Evolutionary conservation across 768 basidiomycete species (phyloP).

Genomic region (Exidia glandulosa): DNA sequence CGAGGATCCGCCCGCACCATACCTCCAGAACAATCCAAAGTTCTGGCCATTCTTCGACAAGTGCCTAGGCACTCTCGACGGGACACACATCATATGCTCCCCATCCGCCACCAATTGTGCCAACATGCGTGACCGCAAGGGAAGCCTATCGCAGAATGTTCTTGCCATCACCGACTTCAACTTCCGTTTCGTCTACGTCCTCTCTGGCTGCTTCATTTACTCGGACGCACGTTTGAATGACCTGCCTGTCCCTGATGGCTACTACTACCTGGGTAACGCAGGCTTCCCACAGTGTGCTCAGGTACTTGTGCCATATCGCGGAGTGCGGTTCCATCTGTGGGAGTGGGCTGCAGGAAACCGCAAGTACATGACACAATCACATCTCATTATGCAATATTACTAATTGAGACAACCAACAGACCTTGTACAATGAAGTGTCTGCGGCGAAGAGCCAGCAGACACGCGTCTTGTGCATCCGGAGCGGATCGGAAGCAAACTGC

Average conservation of each 20-base stretch:
- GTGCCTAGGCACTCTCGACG: constrained; percentile 17
- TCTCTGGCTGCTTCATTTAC: constrained; percentile 27
- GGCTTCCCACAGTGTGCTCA: constrained; percentile 24
- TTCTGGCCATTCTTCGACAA: constrained; percentile 24
- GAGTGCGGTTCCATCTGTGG: constrained; percentile 26
- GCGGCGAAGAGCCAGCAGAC: too few species aligned
- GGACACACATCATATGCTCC: constrained; percentile 13
- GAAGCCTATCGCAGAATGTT: constrained; percentile 25
- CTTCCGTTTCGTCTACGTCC: constrained; percentile 25
- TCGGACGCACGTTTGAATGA: constrained; percentile 15
- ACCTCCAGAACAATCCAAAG: constrained; percentile 20
- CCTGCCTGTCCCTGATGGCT: constrained; percentile 21
- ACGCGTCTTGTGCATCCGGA: too few species aligned
- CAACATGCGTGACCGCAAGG: constrained; percentile 13
- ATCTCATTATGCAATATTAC: too few species aligned
- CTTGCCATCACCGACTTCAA: constrained; percentile 24
- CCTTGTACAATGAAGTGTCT: too few species aligned
- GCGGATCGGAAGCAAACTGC: too few species aligned
- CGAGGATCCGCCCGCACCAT: constrained; percentile 2
- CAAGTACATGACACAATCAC: too few species aligned
- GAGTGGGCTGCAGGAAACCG: constrained; percentile 17
- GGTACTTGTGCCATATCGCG: constrained; percentile 27
- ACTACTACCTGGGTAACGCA: constrained; percentile 23
- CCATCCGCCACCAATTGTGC: constrained; percentile 8
- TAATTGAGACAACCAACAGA: too few species aligned